A percentile compares a stretch with the other conserved stretches of the same genome.
Conservation (phyloP, 2,329 filamentous ascomycete genomes). For the Diplodia mutila region DNA sequence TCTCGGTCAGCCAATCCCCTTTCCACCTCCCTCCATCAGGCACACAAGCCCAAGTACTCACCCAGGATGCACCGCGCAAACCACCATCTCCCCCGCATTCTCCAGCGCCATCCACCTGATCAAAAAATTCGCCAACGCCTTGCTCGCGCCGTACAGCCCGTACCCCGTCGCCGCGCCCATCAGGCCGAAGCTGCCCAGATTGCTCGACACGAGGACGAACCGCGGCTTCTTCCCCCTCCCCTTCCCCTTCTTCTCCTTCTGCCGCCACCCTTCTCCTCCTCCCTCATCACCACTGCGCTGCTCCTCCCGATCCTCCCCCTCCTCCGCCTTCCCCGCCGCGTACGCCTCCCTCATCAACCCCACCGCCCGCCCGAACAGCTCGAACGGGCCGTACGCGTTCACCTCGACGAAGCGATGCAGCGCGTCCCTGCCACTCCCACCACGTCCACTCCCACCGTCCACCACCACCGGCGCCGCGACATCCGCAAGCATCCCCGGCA, state of each 20-base stretch:
- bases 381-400: conserved; percentile 31
- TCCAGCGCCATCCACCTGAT: conserved; percentile 31
- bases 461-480: background rate
- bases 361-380: conserved; percentile 29
- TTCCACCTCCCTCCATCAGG: too few relatives aligned
- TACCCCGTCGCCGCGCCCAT: conserved; percentile 26
- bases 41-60: conserved; percentile 18
- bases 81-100: conserved; percentile 27
- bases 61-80: conserved; percentile 31
- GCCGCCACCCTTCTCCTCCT: too few relatives aligned
- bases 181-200: conserved; percentile 25
- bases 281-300: too few relatives aligned
- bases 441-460: background rate
- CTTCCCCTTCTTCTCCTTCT: too few relatives aligned
- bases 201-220: conserved; percentile 31
- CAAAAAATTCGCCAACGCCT: conserved; percentile 31
- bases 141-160: conserved; percentile 31
- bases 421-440: conserved; percentile 1
- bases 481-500: too few relatives aligned
- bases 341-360: conserved; percentile 27
- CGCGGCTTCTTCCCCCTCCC: conserved; percentile 22
- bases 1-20: background rate
- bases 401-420: conserved; percentile 29
- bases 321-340: background rate
- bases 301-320: background rate